Percentiles rank a stretch among this genome's conserved stretches.
Evolutionary conservation across 768 basidiomycete genomes (phyloP).

Genomic region (Chalciporus chontae): DNA sequence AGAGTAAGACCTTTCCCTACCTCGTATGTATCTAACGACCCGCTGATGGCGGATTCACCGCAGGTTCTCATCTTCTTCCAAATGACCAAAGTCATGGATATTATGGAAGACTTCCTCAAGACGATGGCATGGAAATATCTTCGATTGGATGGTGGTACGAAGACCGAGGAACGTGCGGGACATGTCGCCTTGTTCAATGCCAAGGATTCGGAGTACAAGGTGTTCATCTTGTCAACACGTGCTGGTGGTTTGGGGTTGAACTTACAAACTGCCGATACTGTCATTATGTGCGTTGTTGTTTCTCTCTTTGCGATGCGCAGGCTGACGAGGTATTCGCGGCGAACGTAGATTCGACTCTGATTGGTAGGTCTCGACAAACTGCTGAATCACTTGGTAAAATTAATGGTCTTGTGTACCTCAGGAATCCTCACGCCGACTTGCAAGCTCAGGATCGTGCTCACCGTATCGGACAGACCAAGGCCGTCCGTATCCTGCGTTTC

Average conservation of each 20-base stretch:
- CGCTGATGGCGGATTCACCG: conserved; percentile 4
- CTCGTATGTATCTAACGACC: not conserved
- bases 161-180: conserved; percentile 89
- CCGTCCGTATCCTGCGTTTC: conserved; percentile 93
- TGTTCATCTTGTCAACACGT: conserved; percentile 92
- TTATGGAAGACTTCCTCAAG: conserved; percentile 93
- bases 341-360: conserved; percentile 69
- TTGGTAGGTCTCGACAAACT: conserved; percentile 39
- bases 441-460: conserved; percentile 99
- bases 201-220: conserved; percentile 79
- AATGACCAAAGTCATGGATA: conserved; percentile 99
- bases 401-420: conserved; percentile 22
- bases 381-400: not conserved
- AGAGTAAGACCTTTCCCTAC: conserved; percentile 47
- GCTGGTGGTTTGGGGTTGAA: conserved; percentile 94
- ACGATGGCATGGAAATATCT: conserved; percentile 84
- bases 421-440: conserved; percentile 98
- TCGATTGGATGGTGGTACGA: conserved; percentile 94
- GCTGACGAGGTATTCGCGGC: conserved; percentile 6
- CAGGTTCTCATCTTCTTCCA: conserved; percentile 99
- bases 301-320: not conserved
- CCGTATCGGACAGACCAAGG: conserved; percentile 99
- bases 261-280: conserved; percentile 93
- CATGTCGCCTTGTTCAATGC: conserved; percentile 88
- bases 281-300: conserved; percentile 71